phyloP scores from a whole-genome alignment of 495 filamentous ascomycete genomes.

The Tuber melanosporum region DNA sequence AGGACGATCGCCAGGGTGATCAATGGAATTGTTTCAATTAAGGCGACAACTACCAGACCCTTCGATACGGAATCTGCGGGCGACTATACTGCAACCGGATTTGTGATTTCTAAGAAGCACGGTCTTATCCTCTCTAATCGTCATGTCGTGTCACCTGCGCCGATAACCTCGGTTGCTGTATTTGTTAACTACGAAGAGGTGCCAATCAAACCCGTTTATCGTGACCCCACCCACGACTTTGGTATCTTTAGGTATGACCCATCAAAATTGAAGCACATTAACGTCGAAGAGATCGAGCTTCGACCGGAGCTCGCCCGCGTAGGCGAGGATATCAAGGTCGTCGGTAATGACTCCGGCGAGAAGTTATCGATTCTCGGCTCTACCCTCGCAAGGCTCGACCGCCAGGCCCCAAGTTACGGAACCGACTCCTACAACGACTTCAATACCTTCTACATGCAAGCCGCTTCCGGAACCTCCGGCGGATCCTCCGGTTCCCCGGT shows the following conservation, averaged over 20 bases:
- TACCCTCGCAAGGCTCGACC: constrained; percentile 40
- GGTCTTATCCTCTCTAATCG: constrained; percentile 42
- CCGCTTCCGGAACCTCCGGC: constrained; percentile 42
- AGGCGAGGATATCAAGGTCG: constrained; percentile 42
- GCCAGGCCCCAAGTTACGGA: constrained; percentile 41
- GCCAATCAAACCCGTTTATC: constrained; percentile 41
- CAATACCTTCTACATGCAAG: constrained; percentile 44
- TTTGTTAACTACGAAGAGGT: constrained; percentile 43
- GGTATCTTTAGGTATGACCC: constrained; percentile 42
- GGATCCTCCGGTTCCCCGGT: constrained; percentile 42
- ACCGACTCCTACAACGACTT: constrained; percentile 42
- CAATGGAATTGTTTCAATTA: constrained; percentile 43
- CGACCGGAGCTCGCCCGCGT: constrained; percentile 40
- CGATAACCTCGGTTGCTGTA: constrained; percentile 42
- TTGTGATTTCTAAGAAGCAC: constrained; percentile 42
- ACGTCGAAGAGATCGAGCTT: constrained; percentile 42
- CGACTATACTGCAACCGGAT: constrained; percentile 42
- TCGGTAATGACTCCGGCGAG: constrained; percentile 42
- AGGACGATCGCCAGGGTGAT: constrained; percentile 40
- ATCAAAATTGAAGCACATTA: constrained; percentile 40
- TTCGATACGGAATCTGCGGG: constrained; percentile 42
- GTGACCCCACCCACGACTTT: constrained; percentile 42
- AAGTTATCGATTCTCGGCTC: constrained; percentile 42
- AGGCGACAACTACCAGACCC: constrained; percentile 41
- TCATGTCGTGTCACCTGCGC: constrained; percentile 41